Base-by-base conservation (phyloP, 345 rosid species). In the Moricandia moricandioides region DNA sequence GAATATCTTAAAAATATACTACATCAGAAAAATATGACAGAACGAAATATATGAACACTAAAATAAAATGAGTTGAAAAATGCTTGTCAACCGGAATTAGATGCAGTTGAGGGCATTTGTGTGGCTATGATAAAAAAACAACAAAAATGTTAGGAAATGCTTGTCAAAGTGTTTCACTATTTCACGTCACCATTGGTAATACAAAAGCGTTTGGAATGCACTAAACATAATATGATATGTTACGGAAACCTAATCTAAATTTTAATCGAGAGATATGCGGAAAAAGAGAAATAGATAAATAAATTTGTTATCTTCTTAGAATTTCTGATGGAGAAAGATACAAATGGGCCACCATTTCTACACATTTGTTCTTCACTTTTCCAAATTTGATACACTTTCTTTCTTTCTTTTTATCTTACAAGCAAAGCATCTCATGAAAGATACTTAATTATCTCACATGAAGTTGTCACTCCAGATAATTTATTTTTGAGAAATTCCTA, bases 311-410 rank as follows among this genome's bases (percentile, higher is more conserved):
- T 21, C 39, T 16, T 58, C 5, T 66, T 21, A 60, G 67, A 66
- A 67, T 74, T 58, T 47, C n/a, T 63, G 70, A 73, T 37, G 56
- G 54, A 37, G 72, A 74, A 66, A 65, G 67, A 67, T 31, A 31
- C 72, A 58, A 66, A 74, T 74, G 73, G 73, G 52, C 62, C 68
- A 75, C 67, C 60, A 67, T 58, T 59, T 67, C 51, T 18, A 21
- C 17, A 67, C 26, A 13, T 43, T 58, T 57, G 66, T 45, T 66
- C 47, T 67, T 66, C 51, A 13, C 54, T 75, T 74, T 75, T 67
- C 54, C 54, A 75, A 58, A 11, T 49, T 60, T 47, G 39, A 47
- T 34, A 49, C 47, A 18, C 4, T 5, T 65, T 12, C 0, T 31
- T 58, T 57, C 4, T 5, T 65, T 12, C 0, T 31, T 58, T 57